These are phyloP conservation scores for Lachancea cidri DNA, from an alignment of 805 yeast species.

Conservation along the genomic window DNA sequence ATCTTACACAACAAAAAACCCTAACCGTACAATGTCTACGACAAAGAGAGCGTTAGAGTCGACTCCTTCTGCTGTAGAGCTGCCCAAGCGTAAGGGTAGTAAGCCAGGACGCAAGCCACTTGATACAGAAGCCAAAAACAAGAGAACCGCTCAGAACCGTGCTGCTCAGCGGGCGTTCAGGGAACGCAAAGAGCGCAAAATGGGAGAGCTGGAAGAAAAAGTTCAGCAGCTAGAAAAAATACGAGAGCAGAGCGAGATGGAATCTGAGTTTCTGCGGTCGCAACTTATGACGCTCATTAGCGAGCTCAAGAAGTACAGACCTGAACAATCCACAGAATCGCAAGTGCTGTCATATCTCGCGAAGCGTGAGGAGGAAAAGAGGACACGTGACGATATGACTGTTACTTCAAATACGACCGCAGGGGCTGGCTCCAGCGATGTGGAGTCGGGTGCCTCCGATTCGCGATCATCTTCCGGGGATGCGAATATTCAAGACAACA, in stretches of 20 bases:
- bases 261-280: conserved; percentile 64
- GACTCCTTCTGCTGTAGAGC: conserved; percentile 4
- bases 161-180: conserved; percentile 98
- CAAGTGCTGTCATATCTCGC: conserved; percentile 23
- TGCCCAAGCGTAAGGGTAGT: conserved; percentile 23
- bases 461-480: neutral
- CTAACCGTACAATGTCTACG: conserved; percentile 1
- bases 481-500: conserved; percentile 12
- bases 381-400: neutral
- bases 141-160: conserved; percentile 93
- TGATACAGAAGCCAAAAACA: conserved; percentile 73
- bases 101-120: conserved; percentile 83
- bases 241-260: conserved; percentile 61
- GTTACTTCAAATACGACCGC: neutral
- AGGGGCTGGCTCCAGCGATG: neutral
- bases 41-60: conserved; percentile 7
- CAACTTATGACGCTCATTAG: conserved; percentile 71
- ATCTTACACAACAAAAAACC: neutral
- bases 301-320: conserved; percentile 62
- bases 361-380: conserved; percentile 10
- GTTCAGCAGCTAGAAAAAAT: conserved; percentile 69
- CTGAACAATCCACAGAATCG: conserved; percentile 29
- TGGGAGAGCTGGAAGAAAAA: conserved; percentile 79
- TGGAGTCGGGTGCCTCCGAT: neutral
- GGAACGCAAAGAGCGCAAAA: conserved; percentile 84